phyloP scores from a whole-genome alignment of 2,329 filamentous ascomycete species.

The Aspergillus vadensis region DNA sequence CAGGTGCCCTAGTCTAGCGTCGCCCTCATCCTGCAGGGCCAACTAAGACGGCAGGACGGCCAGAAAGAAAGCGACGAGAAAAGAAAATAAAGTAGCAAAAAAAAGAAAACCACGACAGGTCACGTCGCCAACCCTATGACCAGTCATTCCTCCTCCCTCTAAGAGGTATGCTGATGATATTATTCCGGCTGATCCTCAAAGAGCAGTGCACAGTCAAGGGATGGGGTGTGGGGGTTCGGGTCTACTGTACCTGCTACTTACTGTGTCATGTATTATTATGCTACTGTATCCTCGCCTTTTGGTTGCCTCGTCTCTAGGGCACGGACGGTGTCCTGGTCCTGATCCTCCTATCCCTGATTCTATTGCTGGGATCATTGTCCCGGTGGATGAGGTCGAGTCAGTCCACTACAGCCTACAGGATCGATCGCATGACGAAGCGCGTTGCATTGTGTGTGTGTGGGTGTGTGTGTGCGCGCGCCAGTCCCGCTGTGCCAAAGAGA shows the following conservation, averaged over 20 bases:
- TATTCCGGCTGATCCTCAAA: not conserved
- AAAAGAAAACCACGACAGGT: slow-evolving; percentile 1
- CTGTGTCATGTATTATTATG: not conserved
- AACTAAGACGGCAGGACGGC: not conserved
- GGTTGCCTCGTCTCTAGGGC: not conserved
- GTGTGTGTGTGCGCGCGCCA: not conserved
- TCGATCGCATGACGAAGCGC: not conserved
- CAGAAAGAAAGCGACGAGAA: not conserved
- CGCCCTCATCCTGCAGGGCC: slow-evolving; percentile 3
- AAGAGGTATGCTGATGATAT: not conserved
- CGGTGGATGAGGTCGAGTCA: not conserved
- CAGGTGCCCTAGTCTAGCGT: not conserved
- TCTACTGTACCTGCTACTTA: not conserved
- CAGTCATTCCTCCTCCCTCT: not conserved
- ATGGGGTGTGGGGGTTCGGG: too few species aligned
- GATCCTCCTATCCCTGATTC: not conserved
- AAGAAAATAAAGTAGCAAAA: not conserved
- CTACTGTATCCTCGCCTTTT: not conserved
- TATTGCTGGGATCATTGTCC: not conserved
- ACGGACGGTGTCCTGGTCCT: not conserved
- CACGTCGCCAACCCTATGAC: not conserved
- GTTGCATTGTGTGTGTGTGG: not conserved
- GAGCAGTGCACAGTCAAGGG: too few species aligned
- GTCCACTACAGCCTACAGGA: not conserved
- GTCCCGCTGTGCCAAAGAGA: not conserved